phyloP scores from a whole-genome alignment of 1,284 basidiomycete species.

The Thecaphora thlaspeos region DNA sequence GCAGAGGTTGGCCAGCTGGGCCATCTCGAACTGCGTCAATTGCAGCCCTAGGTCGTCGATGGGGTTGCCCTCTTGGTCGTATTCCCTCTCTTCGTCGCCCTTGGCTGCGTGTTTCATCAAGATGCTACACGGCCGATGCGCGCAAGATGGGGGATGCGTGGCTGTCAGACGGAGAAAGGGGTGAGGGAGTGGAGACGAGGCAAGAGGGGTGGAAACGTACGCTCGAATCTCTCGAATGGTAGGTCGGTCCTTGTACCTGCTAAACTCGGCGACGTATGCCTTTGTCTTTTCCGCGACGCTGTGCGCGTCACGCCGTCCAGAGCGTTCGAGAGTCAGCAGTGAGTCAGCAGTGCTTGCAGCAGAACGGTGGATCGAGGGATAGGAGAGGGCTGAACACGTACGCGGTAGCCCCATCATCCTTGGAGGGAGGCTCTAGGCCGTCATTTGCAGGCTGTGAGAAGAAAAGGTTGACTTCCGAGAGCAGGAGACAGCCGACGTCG shows the following conservation, averaged over 20 bases:
- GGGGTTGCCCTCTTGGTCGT: conserved; percentile 33
- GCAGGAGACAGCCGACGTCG: conserved; percentile 82
- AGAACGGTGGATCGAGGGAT: not conserved
- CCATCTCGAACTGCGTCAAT: conserved; percentile 84
- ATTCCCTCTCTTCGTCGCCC: conserved; percentile 16
- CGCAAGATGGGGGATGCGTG: not conserved
- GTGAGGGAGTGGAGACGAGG: no score
- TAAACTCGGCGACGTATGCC: conserved; percentile 85
- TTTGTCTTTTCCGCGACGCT: conserved; percentile 89
- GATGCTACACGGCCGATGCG: conserved; percentile 9
- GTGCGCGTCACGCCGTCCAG: no score
- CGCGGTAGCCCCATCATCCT: conserved; percentile 75
- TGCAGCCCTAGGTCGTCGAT: conserved; percentile 66
- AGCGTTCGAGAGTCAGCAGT: not conserved
- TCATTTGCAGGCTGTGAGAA: conserved; percentile 68
- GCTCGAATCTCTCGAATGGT: conserved; percentile 83
- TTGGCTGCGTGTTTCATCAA: conserved; percentile 34
- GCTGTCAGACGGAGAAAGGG: no score
- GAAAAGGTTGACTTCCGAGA: conserved; percentile 85
- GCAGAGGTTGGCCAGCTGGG: conserved; percentile 85
- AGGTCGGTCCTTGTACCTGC: conserved; percentile 82
- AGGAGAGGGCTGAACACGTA: conserved; percentile 3
- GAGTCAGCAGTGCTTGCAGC: not conserved
- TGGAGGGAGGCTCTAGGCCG: conserved; percentile 63
- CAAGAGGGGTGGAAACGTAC: conserved; percentile 66